Evolutionary conservation across 805 yeast genomes (phyloP).

Genomic region (Spathaspora boniae): DNA sequence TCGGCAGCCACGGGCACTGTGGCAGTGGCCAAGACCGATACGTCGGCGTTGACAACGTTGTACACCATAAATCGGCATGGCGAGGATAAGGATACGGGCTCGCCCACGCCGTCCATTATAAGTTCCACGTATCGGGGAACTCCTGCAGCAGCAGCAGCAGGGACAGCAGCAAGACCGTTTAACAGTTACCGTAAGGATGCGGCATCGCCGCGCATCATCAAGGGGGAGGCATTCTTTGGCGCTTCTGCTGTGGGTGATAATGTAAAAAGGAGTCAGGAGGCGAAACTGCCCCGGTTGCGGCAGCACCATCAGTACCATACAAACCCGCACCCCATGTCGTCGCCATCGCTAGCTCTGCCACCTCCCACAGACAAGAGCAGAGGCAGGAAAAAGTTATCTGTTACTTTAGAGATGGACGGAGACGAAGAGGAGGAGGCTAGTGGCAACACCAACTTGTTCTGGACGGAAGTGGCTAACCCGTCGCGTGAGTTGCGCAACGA

Average conservation of each 20-base stretch:
- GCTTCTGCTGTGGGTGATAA: too few relatives aligned
- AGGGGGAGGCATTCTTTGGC: slow-evolving; percentile 8
- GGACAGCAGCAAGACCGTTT: slow-evolving; percentile 1
- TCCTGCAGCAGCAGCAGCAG: slow-evolving; percentile 3
- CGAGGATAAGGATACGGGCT: slow-evolving; percentile 14
- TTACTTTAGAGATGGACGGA: too few relatives aligned
- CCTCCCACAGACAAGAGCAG: too few relatives aligned
- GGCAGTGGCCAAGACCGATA: slow-evolving; percentile 21
- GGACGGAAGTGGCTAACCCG: slow-evolving; percentile 56
- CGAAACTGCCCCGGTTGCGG: background rate
- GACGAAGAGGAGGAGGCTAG: too few relatives aligned
- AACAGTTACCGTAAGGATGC: slow-evolving; percentile 4
- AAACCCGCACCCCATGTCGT: background rate
- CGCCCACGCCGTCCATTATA: background rate
- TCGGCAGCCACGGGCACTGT: slow-evolving; percentile 39
- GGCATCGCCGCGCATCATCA: slow-evolving; percentile 9
- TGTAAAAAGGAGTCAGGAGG: too few relatives aligned
- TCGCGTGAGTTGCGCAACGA: slow-evolving; percentile 61
- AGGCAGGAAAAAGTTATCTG: too few relatives aligned
- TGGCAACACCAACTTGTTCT: slow-evolving; percentile 19
- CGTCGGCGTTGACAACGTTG: slow-evolving; percentile 36
- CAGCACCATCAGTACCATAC: background rate
- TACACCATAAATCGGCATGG: slow-evolving; percentile 32
- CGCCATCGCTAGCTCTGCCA: too few relatives aligned
- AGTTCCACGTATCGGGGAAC: too few relatives aligned